Base-by-base conservation (phyloP, 2,329 filamentous ascomycete genomes). In the Cryphonectria naterciae region DNA sequence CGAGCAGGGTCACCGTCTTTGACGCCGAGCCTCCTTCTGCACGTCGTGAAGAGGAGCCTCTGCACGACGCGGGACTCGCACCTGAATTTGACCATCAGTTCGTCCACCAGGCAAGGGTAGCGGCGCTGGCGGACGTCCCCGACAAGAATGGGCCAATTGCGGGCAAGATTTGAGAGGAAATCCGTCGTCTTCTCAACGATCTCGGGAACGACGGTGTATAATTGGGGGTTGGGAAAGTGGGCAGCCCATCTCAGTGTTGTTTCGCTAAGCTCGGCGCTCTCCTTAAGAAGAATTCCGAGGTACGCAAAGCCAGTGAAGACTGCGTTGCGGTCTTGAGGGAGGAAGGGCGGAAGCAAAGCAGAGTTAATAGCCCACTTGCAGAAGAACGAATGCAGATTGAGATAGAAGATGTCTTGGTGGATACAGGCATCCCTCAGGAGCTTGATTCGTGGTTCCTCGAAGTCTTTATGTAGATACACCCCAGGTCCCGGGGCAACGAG, bases 351-450 rank as follows among this genome's bases (percentile, higher is more conserved):
- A 13, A 64, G 46, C 8, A 17, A 22, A 10, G 65, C 35, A 17
- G 39, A 32, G 25, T 82, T 77, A 3, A 80, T 70, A 4, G 84
- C 85, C 85, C 86, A 88, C 28, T 86, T 76, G 76, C 89, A 92
- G 77, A 88, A 90, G 1, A 91, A 71, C 76, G 93, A 91, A 76
- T 93, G 91, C 17, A 92, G 77, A 7, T 85, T 82, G 65, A 94
- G 75, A 76, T 91, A 94, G 76, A 92, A 88, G 63, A 82, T 73
- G 77, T 95, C 92, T 5, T 84, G 78, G 0, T 77, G 75, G 1
- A 73, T 60, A 73, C 89, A 91, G 1, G 92, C 91, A 35, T 87
- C 81, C 37, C 74, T 76, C 17, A 94, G 80, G 10, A 92, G 82
- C n/a, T 77, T 74, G 46, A 89, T 81, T 41, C 91, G 84, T 35